A percentile compares a stretch with the other conserved stretches of the same genome.
These are phyloP conservation scores for Globisporangium viniferum DNA, from an alignment of 352 stramenopile species.

Conservation along the genomic window DNA sequence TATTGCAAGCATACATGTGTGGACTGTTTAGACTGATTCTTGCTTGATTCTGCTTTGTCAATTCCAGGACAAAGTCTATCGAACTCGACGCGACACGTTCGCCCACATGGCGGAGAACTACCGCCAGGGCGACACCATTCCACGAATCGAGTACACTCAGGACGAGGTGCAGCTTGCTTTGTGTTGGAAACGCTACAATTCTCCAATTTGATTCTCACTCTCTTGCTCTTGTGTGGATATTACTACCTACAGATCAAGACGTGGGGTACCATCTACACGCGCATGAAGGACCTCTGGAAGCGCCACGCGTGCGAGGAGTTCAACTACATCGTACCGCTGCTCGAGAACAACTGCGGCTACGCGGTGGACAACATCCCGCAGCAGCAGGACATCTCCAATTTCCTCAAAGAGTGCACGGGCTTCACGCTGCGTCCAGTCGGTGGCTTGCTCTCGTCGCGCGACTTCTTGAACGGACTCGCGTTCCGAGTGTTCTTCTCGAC, in stretches of 20 bases:
- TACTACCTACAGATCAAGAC: constrained; percentile 48
- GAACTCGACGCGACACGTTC: constrained; percentile 83
- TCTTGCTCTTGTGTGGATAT: neutral
- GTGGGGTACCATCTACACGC: constrained; percentile 93
- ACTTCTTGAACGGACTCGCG: constrained; percentile 97
- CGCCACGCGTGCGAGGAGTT: constrained; percentile 97
- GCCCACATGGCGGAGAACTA: constrained; percentile 88
- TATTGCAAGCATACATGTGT: neutral
- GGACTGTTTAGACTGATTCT: neutral
- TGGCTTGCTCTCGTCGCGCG: constrained; percentile 93
- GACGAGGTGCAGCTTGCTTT: constrained; percentile 75
- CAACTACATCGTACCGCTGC: constrained; percentile 91
- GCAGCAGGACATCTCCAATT: constrained; percentile 93
- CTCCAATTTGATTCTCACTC: neutral
- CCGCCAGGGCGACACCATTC: constrained; percentile 89
- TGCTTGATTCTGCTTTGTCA: neutral
- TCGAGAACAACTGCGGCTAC: constrained; percentile 95
- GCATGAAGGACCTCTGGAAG: constrained; percentile 92
- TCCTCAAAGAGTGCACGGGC: constrained; percentile 91
- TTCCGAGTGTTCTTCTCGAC: constrained; percentile 99
- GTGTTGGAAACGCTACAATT: neutral
- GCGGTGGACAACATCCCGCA: constrained; percentile 94
- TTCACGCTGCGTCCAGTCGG: constrained; percentile 92
- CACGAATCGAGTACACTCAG: constrained; percentile 92
- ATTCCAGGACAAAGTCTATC: constrained; percentile 86